Conservation (phyloP, 2,329 filamentous ascomycete genomes). For the Hypocrella siamensis region DNA sequence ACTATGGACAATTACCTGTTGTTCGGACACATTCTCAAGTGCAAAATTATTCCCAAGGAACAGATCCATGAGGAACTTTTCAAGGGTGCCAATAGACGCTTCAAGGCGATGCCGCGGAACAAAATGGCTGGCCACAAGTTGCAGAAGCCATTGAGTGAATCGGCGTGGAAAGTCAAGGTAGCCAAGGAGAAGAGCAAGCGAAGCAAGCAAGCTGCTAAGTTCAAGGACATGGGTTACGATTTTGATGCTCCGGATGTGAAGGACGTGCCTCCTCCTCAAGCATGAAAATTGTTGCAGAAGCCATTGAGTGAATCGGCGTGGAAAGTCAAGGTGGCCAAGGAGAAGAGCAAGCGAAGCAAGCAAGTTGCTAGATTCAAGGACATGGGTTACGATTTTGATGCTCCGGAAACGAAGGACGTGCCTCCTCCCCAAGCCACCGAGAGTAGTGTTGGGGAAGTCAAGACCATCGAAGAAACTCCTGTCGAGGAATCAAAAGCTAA, state of each 20-base stretch:
- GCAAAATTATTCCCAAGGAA: constrained; percentile 60
- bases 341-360: constrained; percentile 51
- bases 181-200: constrained; percentile 58
- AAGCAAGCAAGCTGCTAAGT: constrained; percentile 50
- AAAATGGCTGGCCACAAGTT: constrained; percentile 67
- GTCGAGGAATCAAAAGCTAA: too few species aligned
- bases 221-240: constrained; percentile 72
- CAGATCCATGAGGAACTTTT: constrained; percentile 71
- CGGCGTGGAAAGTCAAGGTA: constrained; percentile 65
- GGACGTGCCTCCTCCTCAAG: constrained; percentile 25
- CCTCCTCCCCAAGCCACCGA: constrained; percentile 44
- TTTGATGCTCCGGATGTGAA: constrained; percentile 63
- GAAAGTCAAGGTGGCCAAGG: constrained; percentile 57
- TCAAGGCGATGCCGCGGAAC: constrained; percentile 78
- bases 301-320: constrained; percentile 62
- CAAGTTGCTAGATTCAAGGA: constrained; percentile 63
- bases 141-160: constrained; percentile 55
- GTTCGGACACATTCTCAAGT: constrained; percentile 87
- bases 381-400: constrained; percentile 70
- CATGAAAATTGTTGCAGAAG: constrained; percentile 46
- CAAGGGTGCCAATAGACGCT: constrained; percentile 80
- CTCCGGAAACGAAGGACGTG: constrained; percentile 50
- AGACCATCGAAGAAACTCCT: constrained; percentile 58
- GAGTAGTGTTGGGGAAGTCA: constrained; percentile 60
- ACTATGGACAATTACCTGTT: constrained; percentile 98